A percentile compares a stretch with the other conserved stretches of the same genome.
phyloP scores from a whole-genome alignment of 2,329 filamentous ascomycete genomes.

The Zymoseptoria passerinii region DNA sequence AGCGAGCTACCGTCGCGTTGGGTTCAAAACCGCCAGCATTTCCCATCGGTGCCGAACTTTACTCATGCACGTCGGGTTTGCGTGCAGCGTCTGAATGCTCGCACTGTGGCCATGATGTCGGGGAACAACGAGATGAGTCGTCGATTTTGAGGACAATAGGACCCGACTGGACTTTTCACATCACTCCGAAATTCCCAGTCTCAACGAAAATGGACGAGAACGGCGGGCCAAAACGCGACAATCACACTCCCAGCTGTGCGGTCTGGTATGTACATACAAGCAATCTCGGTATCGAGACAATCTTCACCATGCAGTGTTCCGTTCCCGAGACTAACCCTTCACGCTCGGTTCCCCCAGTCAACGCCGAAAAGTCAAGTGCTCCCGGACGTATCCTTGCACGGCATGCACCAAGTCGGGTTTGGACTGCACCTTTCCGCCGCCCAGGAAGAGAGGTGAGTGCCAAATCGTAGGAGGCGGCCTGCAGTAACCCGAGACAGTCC shows the following conservation, averaged over 20 bases:
- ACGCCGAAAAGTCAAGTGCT: slow-evolving; percentile 21
- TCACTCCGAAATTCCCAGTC: not conserved
- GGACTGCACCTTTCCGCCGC: slow-evolving; percentile 16
- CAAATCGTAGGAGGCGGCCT: no score
- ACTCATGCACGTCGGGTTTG: not conserved
- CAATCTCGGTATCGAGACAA: not conserved
- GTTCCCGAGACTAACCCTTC: not conserved
- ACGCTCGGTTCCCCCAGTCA: slow-evolving; percentile 1
- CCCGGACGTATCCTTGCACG: slow-evolving; percentile 17
- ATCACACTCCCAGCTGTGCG: slow-evolving; percentile 21
- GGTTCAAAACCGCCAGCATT: not conserved
- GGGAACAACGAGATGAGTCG: not conserved
- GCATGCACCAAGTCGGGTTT: slow-evolving; percentile 20
- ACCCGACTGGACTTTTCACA: not conserved
- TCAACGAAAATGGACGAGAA: not conserved
- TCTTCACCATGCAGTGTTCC: not conserved
- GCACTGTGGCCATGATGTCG: not conserved
- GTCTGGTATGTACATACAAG: slow-evolving; percentile 8
- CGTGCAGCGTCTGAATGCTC: not conserved
- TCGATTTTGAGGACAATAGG: not conserved
- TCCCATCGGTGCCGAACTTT: not conserved
- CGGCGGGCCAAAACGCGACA: slow-evolving; percentile 15
- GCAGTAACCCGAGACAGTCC: no score
- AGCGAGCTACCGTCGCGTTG: not conserved
- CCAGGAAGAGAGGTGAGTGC: slow-evolving; percentile 8